A percentile compares a stretch with the other conserved stretches of the same genome.
These are phyloP conservation scores for Talaromyces sp. DNA, from an alignment of 2,329 filamentous ascomycete species.

Conservation along the genomic window DNA sequence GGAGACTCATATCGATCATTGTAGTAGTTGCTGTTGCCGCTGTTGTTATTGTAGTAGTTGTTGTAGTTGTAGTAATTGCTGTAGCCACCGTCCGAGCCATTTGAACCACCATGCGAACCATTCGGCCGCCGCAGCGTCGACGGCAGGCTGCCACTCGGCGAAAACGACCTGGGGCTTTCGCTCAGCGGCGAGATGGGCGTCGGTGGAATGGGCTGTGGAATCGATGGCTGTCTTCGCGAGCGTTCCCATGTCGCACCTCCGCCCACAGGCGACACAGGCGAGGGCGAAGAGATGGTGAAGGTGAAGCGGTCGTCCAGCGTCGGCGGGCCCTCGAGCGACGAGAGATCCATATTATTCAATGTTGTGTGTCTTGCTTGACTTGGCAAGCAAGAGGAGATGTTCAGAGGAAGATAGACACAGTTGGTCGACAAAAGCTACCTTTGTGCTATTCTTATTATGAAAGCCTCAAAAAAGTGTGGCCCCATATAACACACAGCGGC, in stretches of 20 bases:
- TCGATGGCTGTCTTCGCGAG: neutral
- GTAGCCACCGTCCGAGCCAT: neutral
- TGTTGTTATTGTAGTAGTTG: too few relatives aligned
- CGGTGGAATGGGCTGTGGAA: neutral
- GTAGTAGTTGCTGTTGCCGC: neutral
- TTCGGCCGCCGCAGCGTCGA: neutral
- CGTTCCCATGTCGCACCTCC: conserved; percentile 2
- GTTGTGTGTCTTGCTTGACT: neutral
- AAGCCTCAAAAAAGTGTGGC: neutral
- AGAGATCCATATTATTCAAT: conserved; percentile 27
- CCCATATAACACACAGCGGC: neutral
- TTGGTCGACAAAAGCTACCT: neutral
- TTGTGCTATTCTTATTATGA: neutral
- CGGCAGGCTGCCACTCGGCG: neutral
- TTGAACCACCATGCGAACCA: neutral
- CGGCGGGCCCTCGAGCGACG: conserved; percentile 32
- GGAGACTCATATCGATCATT: neutral
- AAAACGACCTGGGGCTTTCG: neutral
- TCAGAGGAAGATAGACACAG: neutral
- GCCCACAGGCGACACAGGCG: conserved; percentile 4
- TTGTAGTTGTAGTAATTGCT: neutral
- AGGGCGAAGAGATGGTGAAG: conserved; percentile 7
- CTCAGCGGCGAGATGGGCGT: conserved; percentile 6
- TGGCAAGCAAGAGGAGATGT: neutral
- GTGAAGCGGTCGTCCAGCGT: conserved; percentile 20